These are phyloP conservation scores for Cymbopogon citratus DNA, from an alignment of 176 grass and related monocot species.

Conservation along the genomic window DNA sequence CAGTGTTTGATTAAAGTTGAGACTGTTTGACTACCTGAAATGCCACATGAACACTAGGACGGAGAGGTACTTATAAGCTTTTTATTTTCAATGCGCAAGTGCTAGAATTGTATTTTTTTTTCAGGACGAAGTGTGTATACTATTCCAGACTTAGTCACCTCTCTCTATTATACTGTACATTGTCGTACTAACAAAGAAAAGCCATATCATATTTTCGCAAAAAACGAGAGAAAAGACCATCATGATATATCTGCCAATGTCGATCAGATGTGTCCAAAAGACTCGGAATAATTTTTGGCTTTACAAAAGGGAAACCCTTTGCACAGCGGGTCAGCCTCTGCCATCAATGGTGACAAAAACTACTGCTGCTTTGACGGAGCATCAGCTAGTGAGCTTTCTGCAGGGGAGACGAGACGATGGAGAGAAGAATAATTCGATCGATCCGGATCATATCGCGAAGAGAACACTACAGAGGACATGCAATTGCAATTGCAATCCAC, in stretches of 20 bases:
- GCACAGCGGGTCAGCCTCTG: conserved; percentile 33
- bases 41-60: too few relatives aligned
- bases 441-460: not conserved
- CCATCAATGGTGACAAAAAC: conserved; percentile 23
- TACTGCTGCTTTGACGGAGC: not conserved
- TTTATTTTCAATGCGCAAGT: too few relatives aligned
- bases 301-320: conserved; percentile 33
- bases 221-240: not conserved
- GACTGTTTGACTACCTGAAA: too few relatives aligned
- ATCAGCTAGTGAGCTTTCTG: conserved; percentile 10
- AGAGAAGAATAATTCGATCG: not conserved
- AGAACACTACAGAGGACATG: not conserved
- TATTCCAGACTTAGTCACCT: too few relatives aligned
- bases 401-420: not conserved
- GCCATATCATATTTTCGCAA: not conserved
- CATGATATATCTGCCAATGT: not conserved
- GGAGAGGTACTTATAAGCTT: too few relatives aligned
- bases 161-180: not conserved
- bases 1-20: too few relatives aligned
- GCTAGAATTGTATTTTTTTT: too few relatives aligned
- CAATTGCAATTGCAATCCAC: not conserved
- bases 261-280: conserved; percentile 37
- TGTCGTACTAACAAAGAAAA: not conserved
- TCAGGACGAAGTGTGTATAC: too few relatives aligned
- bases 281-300: conserved; percentile 35